Evolutionary conservation across 257 asterid species (phyloP).

Genomic region (Solanum sejunctum): DNA sequence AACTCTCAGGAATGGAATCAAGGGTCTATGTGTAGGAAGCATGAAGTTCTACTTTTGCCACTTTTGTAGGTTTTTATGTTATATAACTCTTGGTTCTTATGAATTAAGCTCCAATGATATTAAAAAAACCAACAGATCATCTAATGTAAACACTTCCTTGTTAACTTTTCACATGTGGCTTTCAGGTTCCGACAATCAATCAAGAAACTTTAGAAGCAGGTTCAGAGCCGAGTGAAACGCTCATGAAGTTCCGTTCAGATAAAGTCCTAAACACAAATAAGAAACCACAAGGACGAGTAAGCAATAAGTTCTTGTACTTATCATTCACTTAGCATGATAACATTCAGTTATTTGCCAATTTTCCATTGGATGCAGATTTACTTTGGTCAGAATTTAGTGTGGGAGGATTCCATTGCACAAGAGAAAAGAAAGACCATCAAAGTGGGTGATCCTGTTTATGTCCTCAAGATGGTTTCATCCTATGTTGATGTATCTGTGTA

Average conservation of each 20-base stretch:
- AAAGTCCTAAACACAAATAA: conserved; percentile 23
- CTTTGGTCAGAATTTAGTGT: conserved; percentile 47
- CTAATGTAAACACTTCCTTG: neutral
- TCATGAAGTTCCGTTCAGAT: conserved; percentile 35
- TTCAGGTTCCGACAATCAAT: conserved; percentile 43
- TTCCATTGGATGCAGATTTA: conserved; percentile 25
- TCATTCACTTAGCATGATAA: neutral
- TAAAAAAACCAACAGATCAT: neutral
- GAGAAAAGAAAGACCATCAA: conserved; percentile 28
- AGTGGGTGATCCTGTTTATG: conserved; percentile 41
- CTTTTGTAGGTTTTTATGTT: neutral
- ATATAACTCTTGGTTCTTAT: neutral
- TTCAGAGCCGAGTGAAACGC: conserved; percentile 35
- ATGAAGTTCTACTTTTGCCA: neutral
- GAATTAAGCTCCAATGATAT: neutral
- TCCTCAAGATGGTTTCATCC: conserved; percentile 26
- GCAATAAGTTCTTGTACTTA: neutral
- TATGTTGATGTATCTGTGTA: conserved; percentile 26
- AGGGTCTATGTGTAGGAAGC: neutral
- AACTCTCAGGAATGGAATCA: neutral
- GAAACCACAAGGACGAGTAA: conserved; percentile 31
- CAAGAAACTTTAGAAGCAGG: conserved; percentile 40
- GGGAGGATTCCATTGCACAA: conserved; percentile 11
- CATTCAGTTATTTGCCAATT: neutral
- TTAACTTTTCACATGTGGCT: neutral